Percentiles rank a stretch among this genome's conserved stretches.
These are phyloP conservation scores for Fusarium irregulare DNA, from an alignment of 2,329 filamentous ascomycete species.

Conservation along the genomic window DNA sequence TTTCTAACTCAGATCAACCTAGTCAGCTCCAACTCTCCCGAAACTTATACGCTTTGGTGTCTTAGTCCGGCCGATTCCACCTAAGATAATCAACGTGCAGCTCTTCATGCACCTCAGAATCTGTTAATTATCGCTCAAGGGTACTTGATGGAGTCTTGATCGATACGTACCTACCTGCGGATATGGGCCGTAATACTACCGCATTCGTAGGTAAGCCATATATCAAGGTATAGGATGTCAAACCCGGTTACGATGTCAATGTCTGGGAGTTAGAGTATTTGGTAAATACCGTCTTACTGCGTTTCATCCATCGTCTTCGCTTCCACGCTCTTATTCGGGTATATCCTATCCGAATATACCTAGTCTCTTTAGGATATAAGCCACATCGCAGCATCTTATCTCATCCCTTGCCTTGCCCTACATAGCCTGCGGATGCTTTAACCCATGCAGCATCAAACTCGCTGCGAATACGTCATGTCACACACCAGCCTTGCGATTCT, in stretches of 20 bases:
- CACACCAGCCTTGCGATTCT: background rate
- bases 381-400: conserved; percentile 16
- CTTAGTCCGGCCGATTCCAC: conserved; percentile 29
- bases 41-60: conserved; percentile 29
- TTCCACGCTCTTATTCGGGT: conserved; percentile 30
- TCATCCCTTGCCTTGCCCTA: background rate
- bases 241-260: background rate
- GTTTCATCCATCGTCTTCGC: conserved; percentile 4
- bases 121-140: conserved; percentile 25
- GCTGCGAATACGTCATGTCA: background rate
- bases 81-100: conserved; percentile 48
- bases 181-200: background rate
- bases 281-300: background rate
- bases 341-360: conserved; percentile 11
- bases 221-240: background rate
- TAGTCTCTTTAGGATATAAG: conserved; percentile 13
- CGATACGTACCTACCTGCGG: conserved; percentile 4
- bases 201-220: background rate
- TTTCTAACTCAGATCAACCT: conserved; percentile 42
- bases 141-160: conserved; percentile 5
- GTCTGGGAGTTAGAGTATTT: background rate
- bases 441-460: background rate
- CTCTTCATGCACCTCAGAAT: conserved; percentile 39
- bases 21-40: conserved; percentile 27
- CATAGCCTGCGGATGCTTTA: background rate